phyloP scores from a whole-genome alignment of 495 filamentous ascomycete species.

The Thozetella sp. region DNA sequence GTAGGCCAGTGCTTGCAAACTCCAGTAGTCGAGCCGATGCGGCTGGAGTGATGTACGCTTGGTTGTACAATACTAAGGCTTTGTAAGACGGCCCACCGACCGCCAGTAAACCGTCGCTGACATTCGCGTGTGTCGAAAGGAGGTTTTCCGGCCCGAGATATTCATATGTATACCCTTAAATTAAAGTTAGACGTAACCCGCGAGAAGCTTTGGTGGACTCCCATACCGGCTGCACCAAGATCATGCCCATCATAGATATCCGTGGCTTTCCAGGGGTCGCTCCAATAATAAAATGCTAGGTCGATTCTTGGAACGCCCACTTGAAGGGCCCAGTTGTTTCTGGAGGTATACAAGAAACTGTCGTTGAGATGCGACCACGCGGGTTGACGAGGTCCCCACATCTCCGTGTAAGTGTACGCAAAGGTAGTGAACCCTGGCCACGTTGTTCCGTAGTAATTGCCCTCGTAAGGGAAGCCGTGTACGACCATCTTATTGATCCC shows the following conservation, averaged over 20 bases:
- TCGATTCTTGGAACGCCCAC: constrained; percentile 40
- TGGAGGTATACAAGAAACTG: constrained; percentile 35
- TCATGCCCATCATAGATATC: constrained; percentile 10
- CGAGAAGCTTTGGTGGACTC: neutral
- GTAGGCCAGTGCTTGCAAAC: constrained; percentile 41
- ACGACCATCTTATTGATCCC: constrained; percentile 48
- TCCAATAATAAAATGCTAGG: constrained; percentile 35
- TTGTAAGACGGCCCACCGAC: constrained; percentile 41
- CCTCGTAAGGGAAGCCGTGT: constrained; percentile 45
- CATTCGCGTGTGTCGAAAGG: constrained; percentile 27
- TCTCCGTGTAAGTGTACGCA: constrained; percentile 39
- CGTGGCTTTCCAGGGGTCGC: constrained; percentile 11
- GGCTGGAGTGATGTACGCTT: constrained; percentile 35
- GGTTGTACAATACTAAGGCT: constrained; percentile 39
- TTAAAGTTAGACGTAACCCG: no score
- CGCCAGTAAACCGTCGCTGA: constrained; percentile 34
- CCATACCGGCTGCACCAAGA: constrained; percentile 14
- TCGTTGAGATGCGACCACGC: constrained; percentile 42
- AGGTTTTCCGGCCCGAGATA: constrained; percentile 53
- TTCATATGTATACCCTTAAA: constrained; percentile 45
- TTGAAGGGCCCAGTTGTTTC: constrained; percentile 38
- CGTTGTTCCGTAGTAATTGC: constrained; percentile 32
- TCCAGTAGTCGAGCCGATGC: constrained; percentile 31
- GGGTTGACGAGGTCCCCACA: constrained; percentile 42
- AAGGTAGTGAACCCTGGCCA: constrained; percentile 53